Evolutionary conservation across 768 basidiomycete species (phyloP).

Genomic region (Filobasidium floriforme): DNA sequence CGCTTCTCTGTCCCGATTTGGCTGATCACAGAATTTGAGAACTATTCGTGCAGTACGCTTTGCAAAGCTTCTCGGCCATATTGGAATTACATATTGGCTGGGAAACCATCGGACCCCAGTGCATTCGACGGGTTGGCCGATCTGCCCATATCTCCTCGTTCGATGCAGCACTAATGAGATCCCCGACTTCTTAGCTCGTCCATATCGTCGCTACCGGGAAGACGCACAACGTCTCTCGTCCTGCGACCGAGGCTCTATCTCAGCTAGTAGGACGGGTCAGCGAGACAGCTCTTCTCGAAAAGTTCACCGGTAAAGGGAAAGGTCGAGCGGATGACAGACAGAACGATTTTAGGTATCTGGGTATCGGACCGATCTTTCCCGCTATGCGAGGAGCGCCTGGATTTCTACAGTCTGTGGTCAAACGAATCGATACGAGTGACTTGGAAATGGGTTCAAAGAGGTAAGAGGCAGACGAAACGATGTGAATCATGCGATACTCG

Average conservation of each 20-base stretch:
- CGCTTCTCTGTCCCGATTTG: neutral
- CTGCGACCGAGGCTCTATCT: slow-evolving; percentile 35
- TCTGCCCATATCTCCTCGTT: neutral
- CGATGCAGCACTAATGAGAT: no score
- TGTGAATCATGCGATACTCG: no score
- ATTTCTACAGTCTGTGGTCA: neutral
- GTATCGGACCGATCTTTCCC: neutral
- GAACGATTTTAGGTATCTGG: neutral
- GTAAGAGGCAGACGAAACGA: neutral
- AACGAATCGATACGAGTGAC: slow-evolving; percentile 1
- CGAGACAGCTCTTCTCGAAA: neutral
- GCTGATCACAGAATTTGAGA: neutral
- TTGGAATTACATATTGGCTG: slow-evolving; percentile 37
- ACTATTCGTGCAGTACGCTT: slow-evolving; percentile 31
- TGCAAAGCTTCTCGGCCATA: slow-evolving; percentile 35
- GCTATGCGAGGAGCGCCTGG: neutral
- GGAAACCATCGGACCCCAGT: slow-evolving; percentile 25
- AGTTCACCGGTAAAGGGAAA: neutral
- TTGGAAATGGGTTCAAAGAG: neutral
- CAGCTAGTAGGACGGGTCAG: slow-evolving; percentile 25
- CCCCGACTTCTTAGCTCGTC: slow-evolving; percentile 14
- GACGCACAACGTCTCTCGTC: slow-evolving; percentile 33
- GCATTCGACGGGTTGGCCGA: slow-evolving; percentile 7
- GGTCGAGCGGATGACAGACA: neutral
- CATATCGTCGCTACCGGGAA: slow-evolving; percentile 17